These are phyloP conservation scores for Physaria fendleri DNA, from an alignment of 345 rosid species.

Conservation along the genomic window DNA sequence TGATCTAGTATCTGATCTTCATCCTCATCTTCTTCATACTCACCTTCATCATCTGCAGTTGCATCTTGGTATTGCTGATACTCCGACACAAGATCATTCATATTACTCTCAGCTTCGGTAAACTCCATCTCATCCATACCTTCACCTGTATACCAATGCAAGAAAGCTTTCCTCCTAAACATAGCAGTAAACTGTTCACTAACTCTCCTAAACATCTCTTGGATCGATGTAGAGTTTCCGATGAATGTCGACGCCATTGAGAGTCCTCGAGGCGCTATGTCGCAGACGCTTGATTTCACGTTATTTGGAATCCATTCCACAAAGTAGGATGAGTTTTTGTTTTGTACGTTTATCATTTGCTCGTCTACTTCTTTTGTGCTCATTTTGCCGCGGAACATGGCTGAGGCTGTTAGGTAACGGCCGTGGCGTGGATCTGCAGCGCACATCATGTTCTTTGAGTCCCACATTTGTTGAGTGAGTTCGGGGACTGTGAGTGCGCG, in stretches of 20 bases:
- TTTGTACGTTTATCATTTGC: constrained; percentile 79
- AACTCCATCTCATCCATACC: constrained; percentile 90
- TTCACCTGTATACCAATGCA: constrained; percentile 83
- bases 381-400: constrained; percentile 83
- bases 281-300: constrained; percentile 76
- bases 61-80: constrained; percentile 86
- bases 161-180: constrained; percentile 87
- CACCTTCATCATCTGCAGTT: constrained; percentile 70
- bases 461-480: constrained; percentile 89
- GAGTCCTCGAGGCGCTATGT: constrained; percentile 73
- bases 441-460: constrained; percentile 79
- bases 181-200: constrained; percentile 86
- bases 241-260: constrained; percentile 73
- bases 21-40: constrained; percentile 54
- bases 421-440: constrained; percentile 78
- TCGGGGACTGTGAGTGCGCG: constrained; percentile 69
- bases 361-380: constrained; percentile 83
- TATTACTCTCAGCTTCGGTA: constrained; percentile 76
- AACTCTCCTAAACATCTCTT: constrained; percentile 79
- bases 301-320: constrained; percentile 86
- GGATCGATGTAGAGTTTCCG: constrained; percentile 74
- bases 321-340: constrained; percentile 79
- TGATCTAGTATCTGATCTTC: constrained; percentile 35
- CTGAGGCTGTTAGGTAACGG: constrained; percentile 65
- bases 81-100: constrained; percentile 75